phyloP scores from a whole-genome alignment of 306 rosid species.

The Malus orientalis region DNA sequence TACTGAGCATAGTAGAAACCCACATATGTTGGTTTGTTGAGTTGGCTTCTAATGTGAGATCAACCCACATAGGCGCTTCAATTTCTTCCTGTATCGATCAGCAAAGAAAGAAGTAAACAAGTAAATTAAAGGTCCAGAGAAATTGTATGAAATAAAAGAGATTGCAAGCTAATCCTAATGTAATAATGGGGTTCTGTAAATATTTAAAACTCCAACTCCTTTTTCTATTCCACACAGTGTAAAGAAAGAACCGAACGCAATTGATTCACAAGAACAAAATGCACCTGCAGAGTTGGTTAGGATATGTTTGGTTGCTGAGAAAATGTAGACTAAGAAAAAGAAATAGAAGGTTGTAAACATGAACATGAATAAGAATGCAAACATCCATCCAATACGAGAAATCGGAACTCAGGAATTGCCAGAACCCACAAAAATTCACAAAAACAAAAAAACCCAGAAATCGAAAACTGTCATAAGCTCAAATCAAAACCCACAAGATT shows the following conservation, averaged over 20 bases:
- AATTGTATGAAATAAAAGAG: not conserved
- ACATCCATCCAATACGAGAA: not conserved
- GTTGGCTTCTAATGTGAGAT: conserved; percentile 49
- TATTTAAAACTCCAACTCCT: not conserved
- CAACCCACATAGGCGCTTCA: conserved; percentile 86
- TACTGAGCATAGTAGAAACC: conserved; percentile 16
- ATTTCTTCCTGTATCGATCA: conserved; percentile 50
- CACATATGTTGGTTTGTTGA: conserved; percentile 35
- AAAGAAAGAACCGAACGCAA: no score
- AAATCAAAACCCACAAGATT: not conserved
- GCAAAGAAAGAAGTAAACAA: conserved; percentile 4
- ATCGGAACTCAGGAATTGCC: not conserved
- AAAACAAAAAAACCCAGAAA: not conserved
- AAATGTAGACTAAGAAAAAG: not conserved
- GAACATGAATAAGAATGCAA: not conserved
- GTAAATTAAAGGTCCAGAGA: not conserved
- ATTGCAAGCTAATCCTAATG: not conserved
- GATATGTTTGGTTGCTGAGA: not conserved
- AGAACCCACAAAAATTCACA: not conserved
- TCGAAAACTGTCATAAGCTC: not conserved
- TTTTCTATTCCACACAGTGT: no score
- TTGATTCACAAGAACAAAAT: not conserved
- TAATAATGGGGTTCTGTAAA: not conserved
- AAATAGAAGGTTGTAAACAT: not conserved
- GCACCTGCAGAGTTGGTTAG: not conserved